Conservation (phyloP, 2,329 filamentous ascomycete species). For the Pestalotiopsis sp. region DNA sequence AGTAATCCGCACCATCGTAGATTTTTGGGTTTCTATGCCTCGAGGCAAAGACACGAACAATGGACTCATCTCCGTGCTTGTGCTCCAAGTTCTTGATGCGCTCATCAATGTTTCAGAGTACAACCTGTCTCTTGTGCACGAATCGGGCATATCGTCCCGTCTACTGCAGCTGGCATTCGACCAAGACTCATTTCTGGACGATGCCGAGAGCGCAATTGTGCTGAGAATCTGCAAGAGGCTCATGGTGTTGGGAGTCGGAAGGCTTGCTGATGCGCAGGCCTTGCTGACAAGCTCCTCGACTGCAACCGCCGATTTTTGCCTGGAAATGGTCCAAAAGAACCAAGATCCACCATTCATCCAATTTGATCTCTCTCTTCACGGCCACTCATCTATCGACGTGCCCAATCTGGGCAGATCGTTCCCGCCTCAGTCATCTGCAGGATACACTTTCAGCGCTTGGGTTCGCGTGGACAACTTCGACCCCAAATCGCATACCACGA, state of each 20-base stretch:
- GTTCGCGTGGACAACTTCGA: slow-evolving; percentile 88
- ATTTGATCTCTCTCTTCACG: slow-evolving; percentile 87
- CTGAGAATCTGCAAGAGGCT: slow-evolving; percentile 69
- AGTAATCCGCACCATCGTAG: slow-evolving; percentile 62
- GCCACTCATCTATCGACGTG: slow-evolving; percentile 88
- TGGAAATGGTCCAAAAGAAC: slow-evolving; percentile 74
- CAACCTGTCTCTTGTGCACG: slow-evolving; percentile 73
- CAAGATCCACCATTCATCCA: slow-evolving; percentile 84
- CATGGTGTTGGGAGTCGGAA: slow-evolving; percentile 75
- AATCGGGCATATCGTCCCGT: slow-evolving; percentile 68
- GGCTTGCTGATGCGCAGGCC: slow-evolving; percentile 80
- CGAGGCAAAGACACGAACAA: slow-evolving; percentile 45
- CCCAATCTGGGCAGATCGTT: slow-evolving; percentile 83
- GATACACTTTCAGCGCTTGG: slow-evolving; percentile 92
- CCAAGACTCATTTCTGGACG: slow-evolving; percentile 48
- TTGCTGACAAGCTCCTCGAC: slow-evolving; percentile 59
- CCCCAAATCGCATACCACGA: slow-evolving; percentile 80
- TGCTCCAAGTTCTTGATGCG: slow-evolving; percentile 64
- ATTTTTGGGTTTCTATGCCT: slow-evolving; percentile 65
- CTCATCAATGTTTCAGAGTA: slow-evolving; percentile 63
- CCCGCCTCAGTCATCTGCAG: slow-evolving; percentile 75
- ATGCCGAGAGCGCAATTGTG: slow-evolving; percentile 60
- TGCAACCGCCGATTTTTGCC: slow-evolving; percentile 66
- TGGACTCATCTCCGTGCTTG: slow-evolving; percentile 57
- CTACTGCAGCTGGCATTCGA: slow-evolving; percentile 66